These are phyloP conservation scores for Cajanus cajan DNA, from an alignment of 306 rosid genomes.

Conservation along the genomic window DNA sequence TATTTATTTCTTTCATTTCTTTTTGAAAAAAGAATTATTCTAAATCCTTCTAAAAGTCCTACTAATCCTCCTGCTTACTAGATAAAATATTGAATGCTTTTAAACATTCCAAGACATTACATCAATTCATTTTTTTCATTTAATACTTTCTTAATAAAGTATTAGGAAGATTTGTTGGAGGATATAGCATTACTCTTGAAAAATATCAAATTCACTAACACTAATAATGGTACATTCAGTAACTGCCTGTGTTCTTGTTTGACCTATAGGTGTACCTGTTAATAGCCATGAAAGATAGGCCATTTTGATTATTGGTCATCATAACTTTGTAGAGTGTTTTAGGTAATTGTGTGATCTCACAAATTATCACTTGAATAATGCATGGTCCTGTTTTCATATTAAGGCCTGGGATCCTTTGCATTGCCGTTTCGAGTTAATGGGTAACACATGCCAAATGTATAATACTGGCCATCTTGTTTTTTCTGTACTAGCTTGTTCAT, in stretches of 20 bases:
- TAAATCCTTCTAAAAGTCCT: background rate
- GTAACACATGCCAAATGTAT: background rate
- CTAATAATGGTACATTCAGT: background rate
- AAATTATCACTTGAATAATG: background rate
- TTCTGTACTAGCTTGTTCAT: background rate
- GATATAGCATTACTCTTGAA: background rate
- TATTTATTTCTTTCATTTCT: background rate
- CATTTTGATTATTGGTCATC: background rate
- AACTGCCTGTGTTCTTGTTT: background rate
- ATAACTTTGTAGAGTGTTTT: background rate
- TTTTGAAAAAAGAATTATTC: background rate
- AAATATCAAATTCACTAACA: background rate
- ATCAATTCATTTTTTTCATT: background rate
- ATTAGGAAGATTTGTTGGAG: background rate
- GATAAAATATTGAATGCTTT: background rate
- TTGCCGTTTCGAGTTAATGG: background rate
- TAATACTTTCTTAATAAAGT: background rate
- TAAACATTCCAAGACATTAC: background rate
- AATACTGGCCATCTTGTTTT: background rate
- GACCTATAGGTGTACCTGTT: background rate
- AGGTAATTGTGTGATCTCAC: background rate
- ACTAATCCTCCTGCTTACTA: background rate
- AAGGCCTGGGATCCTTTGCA: background rate
- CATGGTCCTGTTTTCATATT: background rate
- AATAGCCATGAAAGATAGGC: background rate